Evolutionary conservation across 345 rosid species (phyloP), one percentile per base, ranked within the genome.

Genomic region (Melastoma malabathricum): DNA sequence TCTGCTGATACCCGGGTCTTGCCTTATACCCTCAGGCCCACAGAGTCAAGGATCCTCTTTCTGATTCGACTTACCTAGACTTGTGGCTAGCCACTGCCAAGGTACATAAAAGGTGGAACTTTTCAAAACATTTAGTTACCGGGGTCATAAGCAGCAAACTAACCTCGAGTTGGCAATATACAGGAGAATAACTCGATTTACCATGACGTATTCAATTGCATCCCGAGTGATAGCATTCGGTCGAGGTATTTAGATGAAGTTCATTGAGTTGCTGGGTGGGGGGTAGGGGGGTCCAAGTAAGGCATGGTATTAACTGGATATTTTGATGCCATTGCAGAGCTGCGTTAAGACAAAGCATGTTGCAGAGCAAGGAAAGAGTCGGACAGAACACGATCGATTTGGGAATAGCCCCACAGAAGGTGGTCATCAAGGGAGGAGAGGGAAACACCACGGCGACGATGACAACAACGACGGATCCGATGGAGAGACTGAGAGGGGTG

Each of bases 381-480:
- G 81, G 80, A 9, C 87, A 84, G 45, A 80, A 79, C 18, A 86
- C 89, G 17, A 86, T 82, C 18, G 98, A 90, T 64, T 62, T 83
- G 43, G 96, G 94, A 43, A 80, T 86, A 53, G 94, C 96, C 46
- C 89, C 81, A 0, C 73, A 68, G 61, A 75, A 55, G 75, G 56
- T 81, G 16, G 77, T 81, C 55, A 34, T 44, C 31, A 23, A 59
- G 1, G 47, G 60, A 18, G 52, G 61, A 10, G 75, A 73, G 16
- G 69, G 60, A 51, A 66, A 18, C 1, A 46, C 48, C 43, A 39
- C 31, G 10, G n/a, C n/a, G n/a, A n/a, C n/a, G n/a, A n/a, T n/a
- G n/a, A n/a, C n/a, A n/a, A n/a, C n/a, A n/a, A n/a, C n/a, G n/a
- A 46, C 20, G 10, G 83, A 80, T 55, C 65, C 86, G 10, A 69